Percentiles rank a stretch among this genome's conserved stretches.
Evolutionary conservation across 257 asterid species (phyloP).

Genomic region (Solanum sitiens): DNA sequence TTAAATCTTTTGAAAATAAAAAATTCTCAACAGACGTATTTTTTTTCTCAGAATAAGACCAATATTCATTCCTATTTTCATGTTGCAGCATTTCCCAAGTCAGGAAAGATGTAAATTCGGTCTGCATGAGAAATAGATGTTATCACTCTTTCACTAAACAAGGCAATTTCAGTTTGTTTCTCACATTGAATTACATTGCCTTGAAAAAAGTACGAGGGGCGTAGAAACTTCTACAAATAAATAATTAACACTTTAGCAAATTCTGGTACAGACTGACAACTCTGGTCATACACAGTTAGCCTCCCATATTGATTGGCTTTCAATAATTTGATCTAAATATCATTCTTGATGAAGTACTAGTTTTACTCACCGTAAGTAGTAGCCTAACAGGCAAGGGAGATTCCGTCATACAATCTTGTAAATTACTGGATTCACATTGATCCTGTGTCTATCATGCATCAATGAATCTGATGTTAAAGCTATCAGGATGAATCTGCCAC

Average conservation of each 20-base stretch:
- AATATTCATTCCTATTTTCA: not conserved
- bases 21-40: not conserved
- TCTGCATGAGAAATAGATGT: not conserved
- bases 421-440: not conserved
- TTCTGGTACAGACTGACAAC: not conserved
- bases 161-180: not conserved
- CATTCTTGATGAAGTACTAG: not conserved
- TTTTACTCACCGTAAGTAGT: not conserved
- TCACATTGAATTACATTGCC: not conserved
- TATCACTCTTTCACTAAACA: not conserved
- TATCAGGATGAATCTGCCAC: constrained; percentile 98
- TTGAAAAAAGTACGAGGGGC: not conserved
- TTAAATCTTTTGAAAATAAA: not conserved
- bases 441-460: constrained; percentile 35
- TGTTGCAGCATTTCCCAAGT: not conserved
- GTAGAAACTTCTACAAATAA: not conserved
- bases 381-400: not conserved
- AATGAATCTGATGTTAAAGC: constrained; percentile 76
- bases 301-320: not conserved
- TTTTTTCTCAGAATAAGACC: not conserved
- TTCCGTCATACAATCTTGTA: not conserved
- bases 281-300: not conserved
- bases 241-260: not conserved
- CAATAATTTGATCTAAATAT: not conserved
- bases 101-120: not conserved